Base-by-base conservation (phyloP, 441 rosid genomes). In the Eutrema salsugineum region DNA sequence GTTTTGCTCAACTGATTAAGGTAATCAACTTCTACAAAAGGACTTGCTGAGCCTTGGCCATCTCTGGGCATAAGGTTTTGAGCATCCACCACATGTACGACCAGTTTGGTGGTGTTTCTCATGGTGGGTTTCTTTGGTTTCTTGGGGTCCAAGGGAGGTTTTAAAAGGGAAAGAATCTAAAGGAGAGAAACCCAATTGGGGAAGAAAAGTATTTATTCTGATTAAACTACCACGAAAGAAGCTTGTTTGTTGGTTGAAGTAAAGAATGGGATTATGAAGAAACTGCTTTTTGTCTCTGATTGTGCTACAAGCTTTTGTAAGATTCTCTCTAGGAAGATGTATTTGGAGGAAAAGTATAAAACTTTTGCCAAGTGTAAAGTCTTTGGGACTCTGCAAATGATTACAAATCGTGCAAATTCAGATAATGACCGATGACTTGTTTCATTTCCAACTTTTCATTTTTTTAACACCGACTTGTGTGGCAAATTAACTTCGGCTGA, bases 51-150 rank as follows among this genome's bases (percentile, higher is more conserved):
- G 5, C 87, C 84, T 75, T 83, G 76, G 30, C 87, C 82, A 56
- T 81, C 82, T 80, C 79, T 78, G 46, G 88, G 86, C 82, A 80
- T 75, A 74, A 83, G 91, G 72, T 82, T 33, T 67, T 75, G 84
- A 73, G 88, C 88, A 85, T 83, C 90, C 24, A 80, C 81, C 10
- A 81, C 87, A 61, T 86, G 83, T 36, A 87, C 83, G n/a, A 82
- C 78, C 24, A 87, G 79, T 76, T 84, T 85, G 76, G 72, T 69
- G 20, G 51, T 71, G 73, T 70, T 79, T 83, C 79, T 77, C 79
- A 51, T 68, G 59, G 49, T 75, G 57, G 58, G 56, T 42, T 57
- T 76, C 4, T 11, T 12, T 50, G 57, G 66, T 70, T 63, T 57
- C 73, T 77, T 65, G 68, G 49, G 6, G 5, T 15, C 22, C 38